phyloP scores from a whole-genome alignment of 371 early-diverging fungal species.

The Caulochytrium protostelioides region DNA sequence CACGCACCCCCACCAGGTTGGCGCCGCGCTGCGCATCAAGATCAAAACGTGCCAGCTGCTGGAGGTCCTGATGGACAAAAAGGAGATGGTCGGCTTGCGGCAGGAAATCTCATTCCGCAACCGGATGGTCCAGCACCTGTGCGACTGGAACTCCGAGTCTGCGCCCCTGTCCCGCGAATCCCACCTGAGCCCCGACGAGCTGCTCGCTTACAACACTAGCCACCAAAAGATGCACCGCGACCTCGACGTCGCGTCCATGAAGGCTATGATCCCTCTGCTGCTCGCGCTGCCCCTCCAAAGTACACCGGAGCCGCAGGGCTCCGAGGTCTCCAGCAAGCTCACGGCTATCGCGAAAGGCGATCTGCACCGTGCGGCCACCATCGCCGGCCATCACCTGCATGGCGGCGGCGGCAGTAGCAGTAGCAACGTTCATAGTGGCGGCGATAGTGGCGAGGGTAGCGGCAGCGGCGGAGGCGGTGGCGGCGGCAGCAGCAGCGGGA shows the following conservation, averaged over 20 bases:
- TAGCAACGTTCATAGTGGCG: too few relatives aligned
- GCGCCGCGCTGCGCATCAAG: constrained; percentile 44
- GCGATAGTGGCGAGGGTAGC: too few relatives aligned
- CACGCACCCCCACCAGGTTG: constrained; percentile 16
- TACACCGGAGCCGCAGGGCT: too few relatives aligned
- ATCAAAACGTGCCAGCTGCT: constrained; percentile 65
- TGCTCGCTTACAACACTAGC: constrained; percentile 20
- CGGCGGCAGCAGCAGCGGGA: not conserved
- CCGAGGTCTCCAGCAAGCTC: too few relatives aligned
- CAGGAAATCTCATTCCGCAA: constrained; percentile 71
- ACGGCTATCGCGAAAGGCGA: too few relatives aligned
- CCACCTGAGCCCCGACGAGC: constrained; percentile 9
- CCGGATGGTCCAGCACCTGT: constrained; percentile 47
- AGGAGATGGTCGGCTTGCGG: constrained; percentile 53
- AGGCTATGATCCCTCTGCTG: constrained; percentile 54
- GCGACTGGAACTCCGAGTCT: constrained; percentile 72
- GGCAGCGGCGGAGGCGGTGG: constrained; percentile 3
- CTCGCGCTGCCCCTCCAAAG: constrained; percentile 61
- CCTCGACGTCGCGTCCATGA: constrained; percentile 58
- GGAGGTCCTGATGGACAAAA: constrained; percentile 55
- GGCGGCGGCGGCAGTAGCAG: too few relatives aligned
- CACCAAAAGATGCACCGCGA: constrained; percentile 49
- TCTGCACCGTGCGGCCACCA: too few relatives aligned
- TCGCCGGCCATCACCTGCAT: too few relatives aligned
- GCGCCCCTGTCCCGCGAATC: not conserved